A percentile compares a stretch with the other conserved stretches of the same genome.
phyloP scores from a whole-genome alignment of 1,139 yeast species.

The Kodamaea derodonti region DNA sequence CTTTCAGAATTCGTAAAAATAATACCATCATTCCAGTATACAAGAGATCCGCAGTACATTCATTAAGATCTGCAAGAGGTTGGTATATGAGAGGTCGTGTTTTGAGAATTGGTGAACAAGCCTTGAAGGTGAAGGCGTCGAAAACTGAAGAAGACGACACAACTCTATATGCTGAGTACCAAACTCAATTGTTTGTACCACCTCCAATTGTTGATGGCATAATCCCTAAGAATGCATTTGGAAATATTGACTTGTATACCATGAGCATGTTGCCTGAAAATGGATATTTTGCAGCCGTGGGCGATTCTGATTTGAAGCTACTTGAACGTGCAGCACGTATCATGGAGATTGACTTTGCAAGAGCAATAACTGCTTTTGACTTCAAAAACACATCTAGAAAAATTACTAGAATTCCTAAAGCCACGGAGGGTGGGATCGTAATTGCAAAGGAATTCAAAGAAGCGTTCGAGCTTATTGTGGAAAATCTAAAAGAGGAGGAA shows the following conservation, averaged over 20 bases:
- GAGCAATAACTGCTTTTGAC: conserved; percentile 84
- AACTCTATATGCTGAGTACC: conserved; percentile 70
- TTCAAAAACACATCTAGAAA: conserved; percentile 30
- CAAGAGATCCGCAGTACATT: conserved; percentile 60
- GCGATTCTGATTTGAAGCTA: conserved; percentile 34
- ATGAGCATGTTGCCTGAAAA: conserved; percentile 82
- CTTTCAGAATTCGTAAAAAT: conserved; percentile 41
- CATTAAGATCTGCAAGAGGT: conserved; percentile 67
- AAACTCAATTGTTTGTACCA: conserved; percentile 69
- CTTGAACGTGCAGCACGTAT: conserved; percentile 69
- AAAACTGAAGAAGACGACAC: conserved; percentile 37
- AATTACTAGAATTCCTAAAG: conserved; percentile 48
- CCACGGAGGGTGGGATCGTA: conserved; percentile 73
- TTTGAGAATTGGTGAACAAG: conserved; percentile 65
- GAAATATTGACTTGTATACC: conserved; percentile 77
- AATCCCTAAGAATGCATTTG: conserved; percentile 72
- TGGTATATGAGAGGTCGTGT: conserved; percentile 86
- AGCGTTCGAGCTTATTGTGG: conserved; percentile 58
- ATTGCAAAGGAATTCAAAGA: conserved; percentile 62
- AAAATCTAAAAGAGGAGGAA: conserved; percentile 53
- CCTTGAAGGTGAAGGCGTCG: conserved; percentile 44
- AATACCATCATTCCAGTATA: conserved; percentile 53
- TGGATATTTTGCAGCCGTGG: conserved; percentile 51
- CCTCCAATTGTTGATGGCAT: conserved; percentile 61
- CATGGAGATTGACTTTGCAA: conserved; percentile 74